Base-by-base conservation (phyloP, 1,284 basidiomycete genomes). In the Ustilago curta region DNA sequence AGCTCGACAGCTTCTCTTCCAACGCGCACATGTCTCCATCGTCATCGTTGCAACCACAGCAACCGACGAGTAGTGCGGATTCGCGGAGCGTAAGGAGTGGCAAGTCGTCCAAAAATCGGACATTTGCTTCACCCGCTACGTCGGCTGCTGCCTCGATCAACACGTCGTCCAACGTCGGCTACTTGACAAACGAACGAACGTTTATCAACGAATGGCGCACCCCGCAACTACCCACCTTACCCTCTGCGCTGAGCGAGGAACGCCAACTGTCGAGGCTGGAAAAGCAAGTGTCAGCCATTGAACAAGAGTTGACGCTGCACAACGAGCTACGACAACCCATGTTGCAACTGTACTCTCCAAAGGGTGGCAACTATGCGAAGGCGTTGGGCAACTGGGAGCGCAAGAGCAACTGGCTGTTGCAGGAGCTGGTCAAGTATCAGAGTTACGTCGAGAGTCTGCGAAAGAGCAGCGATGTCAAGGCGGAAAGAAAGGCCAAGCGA, bases 341-440 rank as follows among this genome's bases (percentile, higher is more conserved):
- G 94, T 85, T 88, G 37, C 88, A 88, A 32, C 86, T 95, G 23
- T 96, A 94, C 84, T 88, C 91, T 61, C 88, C 91, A 2, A 89
- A 91, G 11, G 91, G 91, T n/a, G 85, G 89, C 25, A 94, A 93
- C 78, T 88, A 89, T 1, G 82, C 87, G 70, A 97, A 92, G 85
- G 92, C 96, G 0, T 88, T 90, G 73, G 89, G 89, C 57, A 99
- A 99, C 84, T 99, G 95, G 94, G 92, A 94, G 84, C 91, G 91
- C 79, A 95, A 93, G 84, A 93, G 92, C 8, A 91, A 93, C 81
- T 93, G 93, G 84, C 87, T 98, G 45, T 88, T 95, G 59, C 90
- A 91, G 16, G 96, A 99, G 86, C 93, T 94, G 52, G 92, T 94
- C 84, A 98, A 98, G 85, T 99, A 97, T 85, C 91, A 94, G 57